phyloP scores from a whole-genome alignment of 345 rosid species.

The Eutrema japonicum region DNA sequence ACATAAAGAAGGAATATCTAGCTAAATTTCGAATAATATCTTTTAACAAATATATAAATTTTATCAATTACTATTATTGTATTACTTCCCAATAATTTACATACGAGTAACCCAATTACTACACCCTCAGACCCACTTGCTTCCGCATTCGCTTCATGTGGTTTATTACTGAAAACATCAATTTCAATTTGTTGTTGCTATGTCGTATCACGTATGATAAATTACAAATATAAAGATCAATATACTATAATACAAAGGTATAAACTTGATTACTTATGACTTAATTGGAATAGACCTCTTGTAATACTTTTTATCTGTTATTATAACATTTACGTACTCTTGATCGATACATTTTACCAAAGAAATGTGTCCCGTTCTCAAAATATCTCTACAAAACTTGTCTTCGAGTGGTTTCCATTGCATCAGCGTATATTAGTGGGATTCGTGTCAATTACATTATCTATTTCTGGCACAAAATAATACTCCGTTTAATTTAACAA shows the following conservation, averaged over 20 bases:
- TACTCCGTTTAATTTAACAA: no score
- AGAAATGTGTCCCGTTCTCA: not conserved
- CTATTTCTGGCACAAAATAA: not conserved
- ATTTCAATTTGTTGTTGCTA: not conserved
- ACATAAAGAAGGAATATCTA: no score
- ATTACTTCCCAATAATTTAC: not conserved
- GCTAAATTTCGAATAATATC: no score
- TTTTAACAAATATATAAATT: no score
- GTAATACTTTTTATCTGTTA: not conserved
- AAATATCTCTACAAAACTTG: constrained; percentile 9
- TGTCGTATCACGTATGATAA: not conserved
- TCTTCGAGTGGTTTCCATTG: constrained; percentile 8
- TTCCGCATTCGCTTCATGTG: not conserved
- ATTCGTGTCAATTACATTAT: not conserved
- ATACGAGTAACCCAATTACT: not conserved
- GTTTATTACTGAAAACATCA: not conserved
- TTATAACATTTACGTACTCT: not conserved
- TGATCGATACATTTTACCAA: constrained; percentile 31
- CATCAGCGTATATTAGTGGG: constrained; percentile 17
- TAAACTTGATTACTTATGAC: constrained; percentile 5
- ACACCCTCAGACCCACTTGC: constrained; percentile 2
- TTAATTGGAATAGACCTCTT: not conserved
- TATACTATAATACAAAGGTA: not conserved
- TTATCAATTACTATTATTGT: not conserved
- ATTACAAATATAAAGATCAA: not conserved